Evolutionary conservation across 495 filamentous ascomycete genomes (phyloP), one percentile per base, ranked within the genome.

Genomic region (Hypoxylon rickii): DNA sequence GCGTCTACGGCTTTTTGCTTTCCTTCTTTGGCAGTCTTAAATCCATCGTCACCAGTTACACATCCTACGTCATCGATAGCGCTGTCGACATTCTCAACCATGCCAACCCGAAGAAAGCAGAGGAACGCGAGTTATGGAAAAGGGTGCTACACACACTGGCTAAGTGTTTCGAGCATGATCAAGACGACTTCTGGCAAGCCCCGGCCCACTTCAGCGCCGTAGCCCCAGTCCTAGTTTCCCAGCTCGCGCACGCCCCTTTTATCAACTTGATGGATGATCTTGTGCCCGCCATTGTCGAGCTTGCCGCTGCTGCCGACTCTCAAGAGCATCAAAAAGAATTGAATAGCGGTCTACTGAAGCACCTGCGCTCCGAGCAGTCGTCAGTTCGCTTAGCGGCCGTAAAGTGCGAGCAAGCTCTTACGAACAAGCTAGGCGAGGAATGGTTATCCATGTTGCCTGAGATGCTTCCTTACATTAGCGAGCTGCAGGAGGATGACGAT

Each of bases 401-500:
- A 13, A 84, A 86, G 68, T 85, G 86, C 39, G 81, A 97, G 75
- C 86, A 86, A 55, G 83, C 79, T 1, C 77, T 98, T 42, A 92
- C 91, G 16, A 80, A 84, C 44, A 76, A 82, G 46, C 71, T 97
- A 17, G 92, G 90, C 17, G 90, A 97, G 62, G 94, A 97, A 59
- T 97, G 95, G 95, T 71, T 97, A 52, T 80, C 83, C 1, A 77
- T 92, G 69, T 71, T 97, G 68, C 89, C 92, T 0, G 93, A 98
- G 79, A 96, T 96, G 85, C 74, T 97, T 60, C 94, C 94, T 24
- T 88, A 89, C 47, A 94, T 98, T 43, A 92, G 88, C 55, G 94
- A 98, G 72, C 65, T 95, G 56, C 88, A 94, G 76, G 95, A 98
- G 70, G 94, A 98, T 70, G 94, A 96, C 58, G 90, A 97, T 58